Base-by-base conservation (phyloP, 768 basidiomycete species). In the Clavaria fumosa region DNA sequence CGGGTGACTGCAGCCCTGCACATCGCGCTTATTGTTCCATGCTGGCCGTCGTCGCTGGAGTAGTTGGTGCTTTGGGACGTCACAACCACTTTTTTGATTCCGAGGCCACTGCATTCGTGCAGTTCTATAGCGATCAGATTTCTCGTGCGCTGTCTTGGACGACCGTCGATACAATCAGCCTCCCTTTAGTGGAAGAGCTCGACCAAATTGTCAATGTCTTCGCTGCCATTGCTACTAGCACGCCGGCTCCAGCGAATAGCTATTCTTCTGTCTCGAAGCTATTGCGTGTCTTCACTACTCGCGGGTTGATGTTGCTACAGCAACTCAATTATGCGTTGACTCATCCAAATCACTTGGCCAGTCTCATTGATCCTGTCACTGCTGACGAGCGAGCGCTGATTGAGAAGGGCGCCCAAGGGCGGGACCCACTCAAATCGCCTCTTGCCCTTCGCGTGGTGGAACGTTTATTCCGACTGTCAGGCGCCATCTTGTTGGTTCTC, bases 261-360 rank as follows among this genome's bases (percentile, higher is more conserved):
- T 65, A 69, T 43, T 60, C 64, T 4, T 67, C 68, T 2, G 66
- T 76, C 12, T 67, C 67, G 37, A 75, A 71, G 46, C 70, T 86
- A 4, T 63, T 89, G 30, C 64, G 66, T 1, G 72, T 71, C 12
- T 89, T 85, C 53, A 71, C 75, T 2, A 62, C 62, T 1, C 73
- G 72, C 43, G 75, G 79, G 0, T 57, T 90, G 14, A 62, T 73
- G 22, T 70, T 93, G 18, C 63, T 95, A 1, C 86, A 89, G 50
- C 82, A 89, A 45, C 58, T 95, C 43, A 90, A 89, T 54, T 89
- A 90, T 45, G 82, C 85, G 0, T 65, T 93, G 33, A 79, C 85
- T 0, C 90, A 96, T 54, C 90, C 90, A 5, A 83, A 90, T 49
- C 79, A 89, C 47, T 67, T 95, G 9, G 75, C 79, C 1, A 78